phyloP scores from a whole-genome alignment of 2,329 filamentous ascomycete genomes.

The Aspergillus tamarii region DNA sequence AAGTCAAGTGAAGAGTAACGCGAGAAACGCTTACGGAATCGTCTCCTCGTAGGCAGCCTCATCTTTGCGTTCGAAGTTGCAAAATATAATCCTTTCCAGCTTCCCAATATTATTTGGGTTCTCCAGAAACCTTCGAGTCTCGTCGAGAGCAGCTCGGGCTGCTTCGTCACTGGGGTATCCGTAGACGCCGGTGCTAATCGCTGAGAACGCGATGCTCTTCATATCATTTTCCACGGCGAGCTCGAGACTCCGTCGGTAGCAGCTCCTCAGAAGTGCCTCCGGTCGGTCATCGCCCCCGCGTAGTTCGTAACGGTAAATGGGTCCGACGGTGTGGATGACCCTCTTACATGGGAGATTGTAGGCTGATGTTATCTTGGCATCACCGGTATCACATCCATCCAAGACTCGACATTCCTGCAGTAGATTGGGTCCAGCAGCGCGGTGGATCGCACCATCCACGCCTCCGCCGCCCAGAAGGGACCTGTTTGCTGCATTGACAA shows the following conservation, averaged over 20 bases:
- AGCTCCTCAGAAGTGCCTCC: constrained; percentile 55
- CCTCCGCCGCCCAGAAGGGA: constrained; percentile 84
- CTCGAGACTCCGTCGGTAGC: constrained; percentile 73
- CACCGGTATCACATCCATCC: constrained; percentile 73
- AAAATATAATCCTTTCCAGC: constrained; percentile 79
- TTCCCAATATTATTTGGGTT: constrained; percentile 41
- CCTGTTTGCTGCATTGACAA: constrained; percentile 90
- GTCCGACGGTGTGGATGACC: constrained; percentile 90
- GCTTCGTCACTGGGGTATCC: constrained; percentile 79
- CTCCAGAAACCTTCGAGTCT: constrained; percentile 60
- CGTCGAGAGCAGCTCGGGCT: constrained; percentile 69
- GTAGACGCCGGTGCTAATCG: constrained; percentile 86
- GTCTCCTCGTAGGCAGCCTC: constrained; percentile 69
- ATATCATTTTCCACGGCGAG: constrained; percentile 70
- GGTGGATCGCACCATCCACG: constrained; percentile 85
- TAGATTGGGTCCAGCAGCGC: constrained; percentile 73
- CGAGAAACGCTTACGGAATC: constrained; percentile 68
- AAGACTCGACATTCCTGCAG: constrained; percentile 72
- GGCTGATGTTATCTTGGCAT: constrained; percentile 79
- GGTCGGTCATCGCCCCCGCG: constrained; percentile 36
- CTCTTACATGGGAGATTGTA: constrained; percentile 75
- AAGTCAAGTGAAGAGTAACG: neutral
- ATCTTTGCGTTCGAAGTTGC: constrained; percentile 80
- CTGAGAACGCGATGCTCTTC: constrained; percentile 77
- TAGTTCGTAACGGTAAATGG: constrained; percentile 63